Evolutionary conservation across 2,329 filamentous ascomycete species (phyloP).

Genomic region (Falciphora oryzae): DNA sequence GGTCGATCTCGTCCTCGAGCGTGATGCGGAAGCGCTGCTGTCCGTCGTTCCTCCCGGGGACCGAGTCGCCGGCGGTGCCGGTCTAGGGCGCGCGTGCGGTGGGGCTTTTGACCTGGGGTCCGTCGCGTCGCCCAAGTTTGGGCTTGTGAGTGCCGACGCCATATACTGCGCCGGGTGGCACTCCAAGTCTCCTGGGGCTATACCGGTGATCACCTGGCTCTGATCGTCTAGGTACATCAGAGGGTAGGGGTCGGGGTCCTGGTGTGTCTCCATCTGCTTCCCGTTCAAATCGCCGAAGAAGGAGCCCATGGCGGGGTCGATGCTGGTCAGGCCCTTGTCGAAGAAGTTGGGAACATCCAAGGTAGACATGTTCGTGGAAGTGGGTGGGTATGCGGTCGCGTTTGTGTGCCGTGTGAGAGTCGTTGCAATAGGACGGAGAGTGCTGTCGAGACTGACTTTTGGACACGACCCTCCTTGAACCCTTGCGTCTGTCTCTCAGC

Average conservation of each 20-base stretch:
- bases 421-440: too few relatives aligned
- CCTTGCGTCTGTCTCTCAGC: too few relatives aligned
- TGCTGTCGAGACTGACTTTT: too few relatives aligned
- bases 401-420: not conserved
- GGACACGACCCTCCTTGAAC: too few relatives aligned
- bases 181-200: not conserved
- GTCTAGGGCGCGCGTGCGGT: not conserved
- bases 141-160: not conserved
- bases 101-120: too few relatives aligned
- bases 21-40: not conserved
- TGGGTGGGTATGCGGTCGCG: not conserved
- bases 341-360: not conserved
- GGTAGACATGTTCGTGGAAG: not conserved
- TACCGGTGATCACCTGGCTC: not conserved
- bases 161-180: not conserved
- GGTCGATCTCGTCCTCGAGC: not conserved
- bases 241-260: not conserved
- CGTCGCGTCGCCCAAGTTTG: not conserved
- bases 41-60: not conserved
- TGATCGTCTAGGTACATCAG: constrained; percentile 1
- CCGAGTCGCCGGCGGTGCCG: not conserved
- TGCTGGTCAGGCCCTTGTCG: too few relatives aligned
- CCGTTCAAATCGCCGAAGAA: not conserved
- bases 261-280: not conserved
- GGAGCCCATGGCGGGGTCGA: not conserved